Evolutionary conservation across 2,329 filamentous ascomycete species (phyloP), one percentile per base, ranked within the genome.

Genomic region (Leptographium lundbergii): DNA sequence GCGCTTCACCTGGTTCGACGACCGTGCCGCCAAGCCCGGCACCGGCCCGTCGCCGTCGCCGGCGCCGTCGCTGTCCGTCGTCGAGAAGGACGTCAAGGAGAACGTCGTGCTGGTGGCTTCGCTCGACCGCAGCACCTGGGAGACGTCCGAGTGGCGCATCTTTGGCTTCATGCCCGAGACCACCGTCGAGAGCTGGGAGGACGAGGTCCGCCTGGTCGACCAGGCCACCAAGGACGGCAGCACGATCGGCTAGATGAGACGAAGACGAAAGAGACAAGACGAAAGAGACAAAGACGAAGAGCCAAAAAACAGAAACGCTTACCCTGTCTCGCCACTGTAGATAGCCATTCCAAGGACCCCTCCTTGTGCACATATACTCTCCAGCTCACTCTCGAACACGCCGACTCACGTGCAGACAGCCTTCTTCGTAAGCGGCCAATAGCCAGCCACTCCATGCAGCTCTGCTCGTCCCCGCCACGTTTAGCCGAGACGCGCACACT

Each of bases 111-210:
- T 89, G 53, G 81, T 82, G 66, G 67, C 76, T 32, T 59, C 70
- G 34, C 62, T 79, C 51, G 71, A 77, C 66, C 72, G 71, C 54
- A 69, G 67, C 58, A 80, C 78, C 24, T 80, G 73, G 63, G 67
- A 73, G 66, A 69, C 75, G 59, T 71, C 69, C 32, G 73, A 76
- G 2, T 89, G 86, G 86, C 76, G 74, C 67, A 69, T 88, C 56
- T 86, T 85, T 79, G 86, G 86, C 17, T 86, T 81, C 24, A 72
- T 81, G 34, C 69, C 77, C 50, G 77, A 81, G 65, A 82, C 79
- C 14, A 78, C 76, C 1, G 67, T 78, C 2, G 72, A 80, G 61
- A 63, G 60, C 6, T 76, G 72, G 62, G 42, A 65, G 32, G 65
- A 70, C 65, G 67, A 68, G 22, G 39, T 57, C 22, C 24, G 47